Conservation (phyloP, 1,284 basidiomycete genomes). For the Golubevia pallescens region DNA sequence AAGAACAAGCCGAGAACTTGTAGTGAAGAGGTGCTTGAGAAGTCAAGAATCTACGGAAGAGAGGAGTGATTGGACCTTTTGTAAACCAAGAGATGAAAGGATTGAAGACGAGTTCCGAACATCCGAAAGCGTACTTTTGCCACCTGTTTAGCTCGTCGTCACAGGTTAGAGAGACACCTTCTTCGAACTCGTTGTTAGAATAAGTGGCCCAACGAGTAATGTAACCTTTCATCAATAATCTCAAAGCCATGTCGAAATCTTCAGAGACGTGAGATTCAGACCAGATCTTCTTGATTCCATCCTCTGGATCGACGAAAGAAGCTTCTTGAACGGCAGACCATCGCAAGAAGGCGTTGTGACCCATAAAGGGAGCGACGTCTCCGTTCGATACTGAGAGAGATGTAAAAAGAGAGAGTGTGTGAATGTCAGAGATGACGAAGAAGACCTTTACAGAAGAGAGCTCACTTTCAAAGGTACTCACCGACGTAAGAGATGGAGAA, state of each 20-base stretch:
- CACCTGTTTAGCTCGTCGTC: constrained; percentile 44
- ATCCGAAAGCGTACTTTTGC: constrained; percentile 45
- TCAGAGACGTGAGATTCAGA: constrained; percentile 32
- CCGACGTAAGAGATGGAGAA: constrained; percentile 28
- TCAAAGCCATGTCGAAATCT: constrained; percentile 41
- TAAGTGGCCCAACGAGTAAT: constrained; percentile 39
- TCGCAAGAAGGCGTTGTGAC: constrained; percentile 44
- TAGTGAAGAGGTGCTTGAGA: constrained; percentile 16
- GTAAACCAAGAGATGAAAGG: constrained; percentile 25
- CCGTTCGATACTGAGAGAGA: constrained; percentile 33
- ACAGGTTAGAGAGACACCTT: constrained; percentile 40
- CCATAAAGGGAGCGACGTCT: constrained; percentile 37
- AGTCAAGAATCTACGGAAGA: constrained; percentile 25
- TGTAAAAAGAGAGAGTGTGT: too few relatives aligned
- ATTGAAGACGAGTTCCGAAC: constrained; percentile 37
- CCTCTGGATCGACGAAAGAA: constrained; percentile 20
- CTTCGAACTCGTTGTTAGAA: constrained; percentile 28
- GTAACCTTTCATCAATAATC: constrained; percentile 33
- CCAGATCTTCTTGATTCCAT: constrained; percentile 31
- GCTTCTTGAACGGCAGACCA: constrained; percentile 42
- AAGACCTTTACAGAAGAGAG: too few relatives aligned
- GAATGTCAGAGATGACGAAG: too few relatives aligned
- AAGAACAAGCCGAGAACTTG: constrained; percentile 31
- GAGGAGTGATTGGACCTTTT: constrained; percentile 23
- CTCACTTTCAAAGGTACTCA: too few relatives aligned